phyloP scores from a whole-genome alignment of 306 rosid species.

The Medicago truncatula region MtrunA17r5.0-ANR NC_053048.1:25644001-25644500 shows the following conservation, averaged over 20 bases:
- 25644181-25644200: constrained; percentile 44
- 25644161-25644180: constrained; percentile 44
- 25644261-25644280: constrained; percentile 50
- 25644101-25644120: constrained; percentile 41
- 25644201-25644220: constrained; percentile 54
- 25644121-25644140: constrained; percentile 40
- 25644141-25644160: constrained; percentile 45
- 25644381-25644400: too few species aligned
- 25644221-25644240: constrained; percentile 47
- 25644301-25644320: constrained; percentile 46
- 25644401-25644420: too few species aligned
- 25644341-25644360: neutral
- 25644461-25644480: too few species aligned
- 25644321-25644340: constrained; percentile 35
- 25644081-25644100: neutral
- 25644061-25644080: too few species aligned
- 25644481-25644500: too few species aligned
- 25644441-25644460: too few species aligned
- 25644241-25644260: constrained; percentile 47
- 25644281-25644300: neutral
- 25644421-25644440: too few species aligned
- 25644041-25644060: too few species aligned
- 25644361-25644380: too few species aligned
- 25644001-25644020: too few species aligned
- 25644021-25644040: too few species aligned